Base-by-base conservation (phyloP, 2,329 filamentous ascomycete genomes). In the Claviceps cyperi region DNA sequence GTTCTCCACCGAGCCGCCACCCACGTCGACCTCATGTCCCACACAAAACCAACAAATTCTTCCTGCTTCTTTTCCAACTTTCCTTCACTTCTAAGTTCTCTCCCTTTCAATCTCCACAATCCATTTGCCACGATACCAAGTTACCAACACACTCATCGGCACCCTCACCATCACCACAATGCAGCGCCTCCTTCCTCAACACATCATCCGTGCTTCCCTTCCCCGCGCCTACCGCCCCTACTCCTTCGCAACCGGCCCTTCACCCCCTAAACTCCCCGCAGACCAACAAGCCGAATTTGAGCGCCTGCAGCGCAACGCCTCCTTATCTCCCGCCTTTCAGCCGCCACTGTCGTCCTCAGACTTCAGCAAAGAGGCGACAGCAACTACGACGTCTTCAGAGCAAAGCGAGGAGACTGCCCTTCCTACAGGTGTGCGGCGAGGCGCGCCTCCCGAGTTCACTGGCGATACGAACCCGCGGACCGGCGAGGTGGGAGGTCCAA, bases 401-500 rank as follows among this genome's bases (percentile, higher is more conserved):
- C 24, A 50, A 53, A 9, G 22, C 43, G 54, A 49, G 57, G 54
- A 49, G 57, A 58, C 59, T 51, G 41, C 55, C 19, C 69, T 70
- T n/a, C 76, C 75, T 40, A 70, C 78, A 47, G 81, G 80, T 53
- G 69, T 91, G 51, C 74, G 83, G 55, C 72, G 81, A 55, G 91
- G 91, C 37, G 84, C 89, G 43, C 78, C 82, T 60, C 90, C 92
- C 1, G 91, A 97, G 69, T 98, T 98, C 60, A 82, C 91, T 57
- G 92, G 92, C 52, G 90, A 97, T 49, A 76, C 74, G 50, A 97
- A 98, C 66, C 92, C 92, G 2, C 84, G 83, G 73, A 98, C 92
- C 1, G 92, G 92, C 22, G 92, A 98, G 74, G 80, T 96, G 11
- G 92, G 92, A 5, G 92, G 92, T 1, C 92, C 92, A 5, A 98